These are phyloP conservation scores for Raffaelea arxii DNA, from an alignment of 2,329 filamentous ascomycete genomes.

Conservation along the genomic window DNA sequence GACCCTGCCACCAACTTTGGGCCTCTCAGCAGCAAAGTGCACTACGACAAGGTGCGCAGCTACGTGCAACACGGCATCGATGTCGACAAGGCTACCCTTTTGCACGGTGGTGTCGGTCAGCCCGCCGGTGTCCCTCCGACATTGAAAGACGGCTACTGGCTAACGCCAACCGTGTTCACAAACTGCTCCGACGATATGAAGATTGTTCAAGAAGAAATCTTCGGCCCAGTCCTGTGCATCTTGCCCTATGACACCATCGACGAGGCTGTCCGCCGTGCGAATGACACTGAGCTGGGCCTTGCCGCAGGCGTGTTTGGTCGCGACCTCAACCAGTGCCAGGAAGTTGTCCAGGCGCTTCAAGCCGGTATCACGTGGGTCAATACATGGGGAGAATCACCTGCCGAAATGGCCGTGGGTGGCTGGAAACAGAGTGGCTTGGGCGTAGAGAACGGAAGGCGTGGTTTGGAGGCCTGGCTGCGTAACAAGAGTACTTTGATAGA, in stretches of 20 bases:
- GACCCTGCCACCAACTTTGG: conserved; percentile 72
- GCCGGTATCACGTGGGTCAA: conserved; percentile 90
- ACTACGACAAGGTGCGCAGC: conserved; percentile 66
- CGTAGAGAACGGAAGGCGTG: conserved; percentile 74
- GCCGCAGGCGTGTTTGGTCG: conserved; percentile 77
- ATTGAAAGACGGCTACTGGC: conserved; percentile 64
- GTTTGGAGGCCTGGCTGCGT: conserved; percentile 71
- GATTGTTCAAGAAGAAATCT: conserved; percentile 76
- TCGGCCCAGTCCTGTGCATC: conserved; percentile 78
- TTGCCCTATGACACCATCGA: conserved; percentile 62
- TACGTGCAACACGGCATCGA: conserved; percentile 72
- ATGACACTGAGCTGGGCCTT: conserved; percentile 66
- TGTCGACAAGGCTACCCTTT: conserved; percentile 60
- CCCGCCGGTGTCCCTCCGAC: conserved; percentile 39
- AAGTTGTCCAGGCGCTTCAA: conserved; percentile 59
- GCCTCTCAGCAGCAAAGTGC: conserved; percentile 64
- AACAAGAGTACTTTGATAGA: conserved; percentile 87
- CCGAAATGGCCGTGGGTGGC: conserved; percentile 85
- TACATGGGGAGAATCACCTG: conserved; percentile 84
- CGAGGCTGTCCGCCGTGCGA: conserved; percentile 63
- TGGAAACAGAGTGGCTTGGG: conserved; percentile 89
- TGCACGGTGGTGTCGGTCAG: conserved; percentile 54
- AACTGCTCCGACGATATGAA: conserved; percentile 76
- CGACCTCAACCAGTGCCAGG: conserved; percentile 64
- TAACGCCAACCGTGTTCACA: conserved; percentile 75